phyloP scores from a whole-genome alignment of 2,329 filamentous ascomycete species.

The Colletotrichum orbiculare region DNA sequence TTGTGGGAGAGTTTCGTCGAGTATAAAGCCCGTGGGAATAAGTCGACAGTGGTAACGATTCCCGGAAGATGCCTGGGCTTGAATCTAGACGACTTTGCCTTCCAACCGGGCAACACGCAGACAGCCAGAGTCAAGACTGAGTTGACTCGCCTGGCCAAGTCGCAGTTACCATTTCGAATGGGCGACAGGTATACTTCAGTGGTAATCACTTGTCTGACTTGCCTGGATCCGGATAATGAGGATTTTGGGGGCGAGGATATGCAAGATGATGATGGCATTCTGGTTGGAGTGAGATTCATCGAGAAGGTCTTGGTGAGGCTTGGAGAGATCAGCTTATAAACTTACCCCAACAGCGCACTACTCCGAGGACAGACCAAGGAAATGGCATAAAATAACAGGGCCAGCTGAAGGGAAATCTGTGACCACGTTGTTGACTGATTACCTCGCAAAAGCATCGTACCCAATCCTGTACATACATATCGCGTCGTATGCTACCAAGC shows the following conservation, averaged over 20 bases:
- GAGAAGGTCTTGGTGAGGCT: constrained; percentile 40
- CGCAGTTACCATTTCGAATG: constrained; percentile 40
- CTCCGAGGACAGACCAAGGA: too few species aligned
- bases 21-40: constrained; percentile 24
- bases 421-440: too few species aligned
- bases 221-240: constrained; percentile 44
- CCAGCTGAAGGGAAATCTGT: too few species aligned
- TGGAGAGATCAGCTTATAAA: background rate
- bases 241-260: constrained; percentile 45
- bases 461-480: too few species aligned
- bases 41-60: background rate
- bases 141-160: constrained; percentile 36
- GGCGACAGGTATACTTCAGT: constrained; percentile 45
- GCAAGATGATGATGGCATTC: constrained; percentile 44
- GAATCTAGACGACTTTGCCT: background rate
- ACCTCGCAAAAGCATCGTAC: too few species aligned
- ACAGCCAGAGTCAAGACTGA: constrained; percentile 24
- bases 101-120: background rate
- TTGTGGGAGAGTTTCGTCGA: constrained; percentile 53
- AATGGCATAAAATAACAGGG: too few species aligned
- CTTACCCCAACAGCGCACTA: too few species aligned
- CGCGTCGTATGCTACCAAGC: too few species aligned
- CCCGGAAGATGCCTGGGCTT: background rate
- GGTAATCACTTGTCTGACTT: constrained; percentile 49
- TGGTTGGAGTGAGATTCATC: constrained; percentile 44